Evolutionary conservation across 1,284 basidiomycete species (phyloP).

Genomic region (Pseudozyma sp.): DNA sequence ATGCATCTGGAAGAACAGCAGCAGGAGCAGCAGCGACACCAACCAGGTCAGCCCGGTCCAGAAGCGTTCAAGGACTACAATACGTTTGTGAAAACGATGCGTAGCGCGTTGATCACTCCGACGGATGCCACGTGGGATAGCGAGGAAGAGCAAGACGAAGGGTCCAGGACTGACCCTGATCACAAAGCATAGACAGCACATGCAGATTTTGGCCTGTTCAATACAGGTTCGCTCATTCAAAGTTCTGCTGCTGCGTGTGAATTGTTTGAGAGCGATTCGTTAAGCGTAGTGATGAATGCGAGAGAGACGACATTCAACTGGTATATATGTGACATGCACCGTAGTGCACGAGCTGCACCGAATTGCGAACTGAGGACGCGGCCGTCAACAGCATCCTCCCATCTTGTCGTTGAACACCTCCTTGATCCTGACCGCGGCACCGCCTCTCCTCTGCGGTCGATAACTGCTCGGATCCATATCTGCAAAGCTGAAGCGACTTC

Average conservation of each 20-base stretch:
- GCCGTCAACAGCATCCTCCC: conserved; percentile 43
- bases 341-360: background rate
- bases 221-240: too few species aligned
- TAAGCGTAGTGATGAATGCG: conserved; percentile 9
- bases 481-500: conserved; percentile 51
- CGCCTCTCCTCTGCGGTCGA: conserved; percentile 18
- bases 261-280: background rate
- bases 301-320: conserved; percentile 12
- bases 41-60: background rate
- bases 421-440: conserved; percentile 35
- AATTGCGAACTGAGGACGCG: background rate
- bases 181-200: conserved; percentile 10
- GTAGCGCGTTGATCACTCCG: conserved; percentile 26
- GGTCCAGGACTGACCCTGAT: conserved; percentile 7
- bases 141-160: conserved; percentile 12
- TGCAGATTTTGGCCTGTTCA: background rate
- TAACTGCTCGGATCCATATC: conserved; percentile 46
- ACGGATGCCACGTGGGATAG: conserved; percentile 12
- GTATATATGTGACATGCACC: conserved; percentile 20
- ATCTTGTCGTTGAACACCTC: conserved; percentile 41
- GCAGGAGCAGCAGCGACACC: background rate
- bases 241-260: too few species aligned
- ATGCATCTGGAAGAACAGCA: conserved; percentile 7
- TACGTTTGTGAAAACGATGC: conserved; percentile 43
- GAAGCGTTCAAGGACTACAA: conserved; percentile 39